phyloP scores from a whole-genome alignment of 2,329 filamentous ascomycete species.

The Bipolaris zeicola region DNA sequence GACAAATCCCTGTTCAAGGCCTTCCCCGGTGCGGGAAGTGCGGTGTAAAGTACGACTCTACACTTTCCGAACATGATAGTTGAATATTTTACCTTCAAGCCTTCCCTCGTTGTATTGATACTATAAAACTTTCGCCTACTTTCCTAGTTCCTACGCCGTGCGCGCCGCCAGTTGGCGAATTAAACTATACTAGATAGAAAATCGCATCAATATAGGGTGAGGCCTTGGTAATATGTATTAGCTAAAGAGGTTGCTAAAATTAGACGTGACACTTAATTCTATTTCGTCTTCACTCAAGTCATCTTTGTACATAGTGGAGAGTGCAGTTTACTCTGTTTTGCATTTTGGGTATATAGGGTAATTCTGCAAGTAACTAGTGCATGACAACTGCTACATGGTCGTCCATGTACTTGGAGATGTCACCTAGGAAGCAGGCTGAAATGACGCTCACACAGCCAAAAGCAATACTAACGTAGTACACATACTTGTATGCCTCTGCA shows the following conservation, averaged over 20 bases:
- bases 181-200: no score
- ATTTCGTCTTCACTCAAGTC: no score
- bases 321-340: no score
- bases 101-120: background rate
- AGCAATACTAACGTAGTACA: constrained; percentile 66
- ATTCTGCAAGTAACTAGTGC: constrained; percentile 6
- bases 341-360: no score
- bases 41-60: constrained; percentile 2
- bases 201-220: no score
- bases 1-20: constrained; percentile 20
- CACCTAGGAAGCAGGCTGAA: constrained; percentile 62
- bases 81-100: background rate
- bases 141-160: no score
- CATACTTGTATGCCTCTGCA: constrained; percentile 64
- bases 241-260: no score
- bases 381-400: constrained; percentile 30
- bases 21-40: constrained; percentile 20
- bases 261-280: no score
- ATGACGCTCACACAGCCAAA: constrained; percentile 64
- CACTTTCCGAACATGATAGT: background rate
- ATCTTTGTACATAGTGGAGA: no score
- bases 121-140: background rate
- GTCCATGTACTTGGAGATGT: constrained; percentile 54
- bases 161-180: no score
- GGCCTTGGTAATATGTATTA: no score